Evolutionary conservation across 139 green algal species (phyloP).

Genomic region (Yamagishiella unicocca): DNA sequence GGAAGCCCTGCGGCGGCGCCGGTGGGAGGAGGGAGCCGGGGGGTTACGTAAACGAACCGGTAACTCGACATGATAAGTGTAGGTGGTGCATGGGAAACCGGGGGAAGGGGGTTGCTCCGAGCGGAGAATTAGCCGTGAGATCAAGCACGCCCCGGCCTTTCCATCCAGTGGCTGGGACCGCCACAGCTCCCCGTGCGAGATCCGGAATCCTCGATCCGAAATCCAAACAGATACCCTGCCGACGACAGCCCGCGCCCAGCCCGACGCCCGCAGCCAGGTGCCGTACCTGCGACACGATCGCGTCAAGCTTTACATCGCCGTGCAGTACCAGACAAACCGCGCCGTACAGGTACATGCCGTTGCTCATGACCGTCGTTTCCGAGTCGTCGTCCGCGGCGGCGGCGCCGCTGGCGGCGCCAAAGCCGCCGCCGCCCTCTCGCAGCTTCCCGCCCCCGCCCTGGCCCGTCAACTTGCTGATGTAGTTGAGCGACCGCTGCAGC

Average conservation of each 20-base stretch:
- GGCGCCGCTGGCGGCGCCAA: not conserved
- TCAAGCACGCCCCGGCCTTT: too few relatives aligned
- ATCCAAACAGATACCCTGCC: too few relatives aligned
- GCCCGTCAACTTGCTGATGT: not conserved
- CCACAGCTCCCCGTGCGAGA: too few relatives aligned
- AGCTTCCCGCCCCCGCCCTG: not conserved
- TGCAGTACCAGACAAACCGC: constrained; percentile 53
- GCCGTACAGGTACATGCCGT: constrained; percentile 56
- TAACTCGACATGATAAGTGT: too few relatives aligned
- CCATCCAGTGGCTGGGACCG: too few relatives aligned
- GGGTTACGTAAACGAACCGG: too few relatives aligned
- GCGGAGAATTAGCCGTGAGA: too few relatives aligned
- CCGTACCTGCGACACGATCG: constrained; percentile 54
- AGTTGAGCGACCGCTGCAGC: constrained; percentile 14
- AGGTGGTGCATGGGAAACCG: not conserved
- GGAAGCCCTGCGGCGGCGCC: constrained; percentile 40
- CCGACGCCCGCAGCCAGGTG: too few relatives aligned
- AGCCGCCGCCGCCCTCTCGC: not conserved
- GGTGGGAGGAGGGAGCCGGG: not conserved
- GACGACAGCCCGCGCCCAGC: too few relatives aligned
- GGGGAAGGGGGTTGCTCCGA: not conserved
- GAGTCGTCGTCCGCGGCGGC: not conserved
- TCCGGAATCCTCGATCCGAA: too few relatives aligned
- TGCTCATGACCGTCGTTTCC: not conserved
- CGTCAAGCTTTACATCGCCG: constrained; percentile 56